phyloP scores from a whole-genome alignment of 345 rosid species.

The Punica granatum region DNA sequence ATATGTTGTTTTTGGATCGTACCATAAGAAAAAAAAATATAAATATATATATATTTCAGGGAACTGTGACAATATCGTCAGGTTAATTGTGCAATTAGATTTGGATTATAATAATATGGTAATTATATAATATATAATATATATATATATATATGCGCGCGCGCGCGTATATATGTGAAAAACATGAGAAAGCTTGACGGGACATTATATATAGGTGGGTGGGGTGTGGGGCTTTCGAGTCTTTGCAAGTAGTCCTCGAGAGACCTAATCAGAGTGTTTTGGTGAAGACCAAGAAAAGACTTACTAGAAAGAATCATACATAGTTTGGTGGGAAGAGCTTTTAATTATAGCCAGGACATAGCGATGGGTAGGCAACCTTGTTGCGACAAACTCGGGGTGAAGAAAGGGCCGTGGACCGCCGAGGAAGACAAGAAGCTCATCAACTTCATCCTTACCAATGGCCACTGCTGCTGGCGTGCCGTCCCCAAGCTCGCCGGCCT shows the following conservation, averaged over 20 bases:
- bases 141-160: too few species aligned
- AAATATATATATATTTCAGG: background rate
- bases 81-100: too few species aligned
- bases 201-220: constrained; percentile 23
- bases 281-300: background rate
- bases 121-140: too few species aligned
- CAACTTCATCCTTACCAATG: constrained; percentile 59
- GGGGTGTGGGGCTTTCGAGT: constrained; percentile 38
- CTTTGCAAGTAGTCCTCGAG: constrained; percentile 22
- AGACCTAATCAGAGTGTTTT: background rate
- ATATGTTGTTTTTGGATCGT: background rate
- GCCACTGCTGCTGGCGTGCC: constrained; percentile 85
- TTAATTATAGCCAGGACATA: background rate
- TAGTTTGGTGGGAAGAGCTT: background rate
- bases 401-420: constrained; percentile 84
- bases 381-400: constrained; percentile 75
- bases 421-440: constrained; percentile 81
- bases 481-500: constrained; percentile 81
- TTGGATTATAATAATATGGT: too few species aligned
- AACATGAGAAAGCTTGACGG: background rate
- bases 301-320: background rate
- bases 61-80: background rate
- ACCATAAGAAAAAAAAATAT: background rate
- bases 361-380: constrained; percentile 69
- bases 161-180: too few species aligned